Evolutionary conservation across 805 yeast species (phyloP).

Genomic region (Hanseniaspora meyeri): DNA sequence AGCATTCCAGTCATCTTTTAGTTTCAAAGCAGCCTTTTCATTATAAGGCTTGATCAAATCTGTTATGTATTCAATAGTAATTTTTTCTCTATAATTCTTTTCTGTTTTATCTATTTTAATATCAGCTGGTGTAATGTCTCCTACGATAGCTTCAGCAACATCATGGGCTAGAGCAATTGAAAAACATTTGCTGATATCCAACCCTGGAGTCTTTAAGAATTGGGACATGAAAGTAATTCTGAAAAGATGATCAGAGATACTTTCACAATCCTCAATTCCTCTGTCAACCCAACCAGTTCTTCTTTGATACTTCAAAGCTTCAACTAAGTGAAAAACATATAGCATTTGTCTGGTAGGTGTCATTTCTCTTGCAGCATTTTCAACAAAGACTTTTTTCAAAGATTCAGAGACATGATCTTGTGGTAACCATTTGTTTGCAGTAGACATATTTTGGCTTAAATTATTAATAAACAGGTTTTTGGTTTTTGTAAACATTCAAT

Average conservation of each 20-base stretch:
- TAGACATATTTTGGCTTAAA: not conserved
- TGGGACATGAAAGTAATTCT: constrained; percentile 77
- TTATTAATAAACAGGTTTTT: not conserved
- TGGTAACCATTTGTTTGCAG: constrained; percentile 33
- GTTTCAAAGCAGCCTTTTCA: constrained; percentile 45
- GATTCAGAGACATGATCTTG: constrained; percentile 32
- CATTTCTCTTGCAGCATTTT: constrained; percentile 20
- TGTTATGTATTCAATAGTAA: constrained; percentile 55
- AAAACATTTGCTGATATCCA: constrained; percentile 58
- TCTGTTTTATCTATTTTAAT: constrained; percentile 53
- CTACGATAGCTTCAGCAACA: constrained; percentile 86
- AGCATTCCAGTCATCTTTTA: constrained; percentile 68
- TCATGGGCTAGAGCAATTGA: constrained; percentile 86
- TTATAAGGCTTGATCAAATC: constrained; percentile 55
- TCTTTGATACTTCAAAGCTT: constrained; percentile 60
- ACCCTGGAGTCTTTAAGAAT: constrained; percentile 41
- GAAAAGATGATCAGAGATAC: constrained; percentile 91
- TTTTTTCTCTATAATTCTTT: constrained; percentile 70
- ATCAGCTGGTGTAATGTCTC: constrained; percentile 84
- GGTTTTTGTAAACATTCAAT: not conserved
- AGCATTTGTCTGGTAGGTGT: constrained; percentile 36
- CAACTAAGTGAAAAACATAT: constrained; percentile 52
- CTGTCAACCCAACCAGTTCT: constrained; percentile 93
- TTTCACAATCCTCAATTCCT: constrained; percentile 35
- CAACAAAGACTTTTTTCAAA: constrained; percentile 19